These are phyloP conservation scores for Cryptosporidium felis DNA, from an alignment of 169 alveolate genomes.

Conservation along the genomic window DNA sequence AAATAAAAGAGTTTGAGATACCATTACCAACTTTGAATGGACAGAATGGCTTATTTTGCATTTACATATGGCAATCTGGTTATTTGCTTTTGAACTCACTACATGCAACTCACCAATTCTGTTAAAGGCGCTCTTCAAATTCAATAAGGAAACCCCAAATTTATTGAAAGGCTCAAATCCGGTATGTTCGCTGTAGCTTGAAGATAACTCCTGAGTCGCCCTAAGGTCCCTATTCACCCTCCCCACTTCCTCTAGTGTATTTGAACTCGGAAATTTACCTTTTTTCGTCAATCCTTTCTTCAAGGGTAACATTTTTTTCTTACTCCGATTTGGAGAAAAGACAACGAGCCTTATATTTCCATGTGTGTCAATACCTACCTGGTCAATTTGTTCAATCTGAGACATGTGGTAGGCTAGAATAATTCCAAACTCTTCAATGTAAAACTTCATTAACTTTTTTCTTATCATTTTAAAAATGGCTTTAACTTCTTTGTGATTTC, in stretches of 20 bases:
- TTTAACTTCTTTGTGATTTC: neutral
- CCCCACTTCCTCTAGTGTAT: constrained; percentile 2
- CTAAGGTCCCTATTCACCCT: neutral
- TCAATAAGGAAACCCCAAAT: no score
- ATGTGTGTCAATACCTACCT: constrained; percentile 6
- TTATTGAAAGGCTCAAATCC: no score
- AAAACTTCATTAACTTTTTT: constrained; percentile 17
- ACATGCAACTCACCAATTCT: neutral
- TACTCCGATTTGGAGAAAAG: neutral
- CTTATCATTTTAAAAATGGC: neutral
- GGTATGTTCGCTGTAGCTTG: no score
- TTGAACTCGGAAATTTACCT: neutral
- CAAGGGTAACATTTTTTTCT: neutral
- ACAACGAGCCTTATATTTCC: constrained; percentile 8
- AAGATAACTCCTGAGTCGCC: no score
- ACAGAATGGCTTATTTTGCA: neutral
- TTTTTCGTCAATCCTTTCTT: constrained; percentile 16
- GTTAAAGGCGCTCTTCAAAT: no score
- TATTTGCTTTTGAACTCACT: constrained; percentile 23
- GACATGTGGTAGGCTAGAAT: constrained; percentile 32
- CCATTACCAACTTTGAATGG: neutral
- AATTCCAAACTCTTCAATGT: constrained; percentile 24
- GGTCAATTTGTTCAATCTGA: constrained; percentile 28
- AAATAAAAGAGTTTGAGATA: constrained; percentile 47
- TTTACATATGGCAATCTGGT: constrained; percentile 33